A percentile compares a stretch with the other conserved stretches of the same genome.
These are phyloP conservation scores for Termitomyces sp. DNA, from an alignment of 768 basidiomycete genomes.

Conservation along the genomic window DNA sequence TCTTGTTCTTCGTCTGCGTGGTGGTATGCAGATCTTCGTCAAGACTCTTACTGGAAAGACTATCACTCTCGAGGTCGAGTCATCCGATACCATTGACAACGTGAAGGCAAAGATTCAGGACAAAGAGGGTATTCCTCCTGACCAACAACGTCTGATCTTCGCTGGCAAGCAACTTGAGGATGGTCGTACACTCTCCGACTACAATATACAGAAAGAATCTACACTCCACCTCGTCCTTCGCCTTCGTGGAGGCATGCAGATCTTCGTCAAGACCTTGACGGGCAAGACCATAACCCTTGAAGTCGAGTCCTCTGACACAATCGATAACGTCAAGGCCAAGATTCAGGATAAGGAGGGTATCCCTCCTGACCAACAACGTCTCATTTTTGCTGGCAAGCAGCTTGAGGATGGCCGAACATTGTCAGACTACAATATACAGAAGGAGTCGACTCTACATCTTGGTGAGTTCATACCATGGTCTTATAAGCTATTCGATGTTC, in stretches of 20 bases:
- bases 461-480: constrained; percentile 12
- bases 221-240: constrained; percentile 81
- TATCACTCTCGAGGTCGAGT: constrained; percentile 87
- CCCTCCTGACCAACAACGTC: constrained; percentile 82
- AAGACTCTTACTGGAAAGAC: constrained; percentile 88
- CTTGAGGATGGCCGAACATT: constrained; percentile 91
- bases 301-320: constrained; percentile 90
- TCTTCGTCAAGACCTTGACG: constrained; percentile 83
- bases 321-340: constrained; percentile 85
- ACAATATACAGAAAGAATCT: constrained; percentile 88
- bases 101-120: constrained; percentile 93
- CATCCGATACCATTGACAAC: constrained; percentile 83
- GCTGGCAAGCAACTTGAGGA: constrained; percentile 93
- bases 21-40: constrained; percentile 84
- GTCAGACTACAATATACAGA: constrained; percentile 79
- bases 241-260: constrained; percentile 89
- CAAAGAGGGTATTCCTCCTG: constrained; percentile 83
- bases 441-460: constrained; percentile 71
- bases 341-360: constrained; percentile 84
- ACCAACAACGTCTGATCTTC: constrained; percentile 88
- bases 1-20: constrained; percentile 84
- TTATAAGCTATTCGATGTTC: too few species aligned
- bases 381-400: constrained; percentile 94
- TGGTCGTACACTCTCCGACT: constrained; percentile 85
- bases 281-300: constrained; percentile 93